phyloP scores from a whole-genome alignment of 805 yeast species.

The Saccharomycopsis sp. region DNA sequence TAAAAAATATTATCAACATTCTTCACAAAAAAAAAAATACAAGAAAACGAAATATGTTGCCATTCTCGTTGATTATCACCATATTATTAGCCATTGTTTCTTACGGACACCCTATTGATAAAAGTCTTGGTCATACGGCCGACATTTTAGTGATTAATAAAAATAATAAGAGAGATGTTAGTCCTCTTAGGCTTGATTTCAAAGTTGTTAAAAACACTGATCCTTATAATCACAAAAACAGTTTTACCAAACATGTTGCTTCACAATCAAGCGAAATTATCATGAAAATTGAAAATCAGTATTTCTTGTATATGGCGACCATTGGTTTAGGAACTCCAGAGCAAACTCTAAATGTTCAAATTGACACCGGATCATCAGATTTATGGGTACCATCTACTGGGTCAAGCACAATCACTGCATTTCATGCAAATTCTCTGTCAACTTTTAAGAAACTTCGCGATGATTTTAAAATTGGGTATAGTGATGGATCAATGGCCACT shows the following conservation, averaged over 20 bases:
- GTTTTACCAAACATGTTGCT: neutral
- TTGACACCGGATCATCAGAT: conserved; percentile 79
- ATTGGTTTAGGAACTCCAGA: conserved; percentile 49
- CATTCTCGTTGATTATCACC: too few species aligned
- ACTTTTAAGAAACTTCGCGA: conserved; percentile 1
- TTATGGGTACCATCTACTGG: conserved; percentile 42
- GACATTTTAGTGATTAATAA: too few species aligned
- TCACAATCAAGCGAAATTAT: conserved; percentile 3
- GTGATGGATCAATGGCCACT: conserved; percentile 10
- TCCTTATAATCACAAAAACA: neutral
- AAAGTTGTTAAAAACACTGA: conserved; percentile 2
- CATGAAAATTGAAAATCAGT: conserved; percentile 28
- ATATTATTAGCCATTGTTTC: too few species aligned
- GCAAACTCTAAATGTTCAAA: conserved; percentile 44
- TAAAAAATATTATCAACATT: too few species aligned
- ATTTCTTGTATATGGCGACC: conserved; percentile 38
- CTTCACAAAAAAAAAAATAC: too few species aligned
- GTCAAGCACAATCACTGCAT: conserved; percentile 2
- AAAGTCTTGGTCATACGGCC: too few species aligned
- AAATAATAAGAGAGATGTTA: neutral
- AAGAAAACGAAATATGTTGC: too few species aligned
- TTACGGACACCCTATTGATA: too few species aligned
- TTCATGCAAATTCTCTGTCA: neutral
- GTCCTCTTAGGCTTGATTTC: conserved; percentile 9
- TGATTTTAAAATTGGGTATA: conserved; percentile 9